These are phyloP conservation scores for Ceratocystis smalleyi DNA, from an alignment of 2,329 filamentous ascomycete species.

Conservation along the genomic window DNA sequence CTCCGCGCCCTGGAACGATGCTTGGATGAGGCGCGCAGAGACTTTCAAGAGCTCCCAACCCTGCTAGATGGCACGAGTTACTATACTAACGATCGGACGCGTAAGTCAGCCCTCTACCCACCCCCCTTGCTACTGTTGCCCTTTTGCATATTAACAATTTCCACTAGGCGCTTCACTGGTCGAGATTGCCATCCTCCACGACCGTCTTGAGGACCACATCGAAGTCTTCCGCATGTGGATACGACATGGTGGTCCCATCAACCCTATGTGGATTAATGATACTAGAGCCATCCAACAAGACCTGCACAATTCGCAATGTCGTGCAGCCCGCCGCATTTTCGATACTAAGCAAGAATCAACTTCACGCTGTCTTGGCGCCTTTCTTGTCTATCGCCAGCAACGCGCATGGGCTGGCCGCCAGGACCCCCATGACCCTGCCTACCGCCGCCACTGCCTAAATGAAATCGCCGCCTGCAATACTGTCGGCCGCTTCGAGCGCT, in stretches of 20 bases:
- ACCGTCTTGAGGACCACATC: conserved; percentile 33
- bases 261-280: conserved; percentile 40
- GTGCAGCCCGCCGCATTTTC: conserved; percentile 41
- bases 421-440: conserved; percentile 24
- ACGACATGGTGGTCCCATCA: conserved; percentile 38
- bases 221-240: conserved; percentile 40
- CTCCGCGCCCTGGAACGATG: conserved; percentile 37
- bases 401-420: conserved; percentile 20
- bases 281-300: conserved; percentile 34
- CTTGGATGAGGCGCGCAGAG: conserved; percentile 44
- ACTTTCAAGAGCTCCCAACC: conserved; percentile 42
- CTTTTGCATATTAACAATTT: background rate
- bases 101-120: conserved; percentile 4
- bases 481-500: conserved; percentile 40
- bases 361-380: conserved; percentile 40
- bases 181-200: conserved; percentile 33
- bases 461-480: conserved; percentile 37
- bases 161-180: conserved; percentile 36
- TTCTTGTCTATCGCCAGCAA: conserved; percentile 37
- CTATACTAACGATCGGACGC: conserved; percentile 36
- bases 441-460: conserved; percentile 29
- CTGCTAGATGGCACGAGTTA: conserved; percentile 41
- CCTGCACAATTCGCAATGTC: conserved; percentile 43
- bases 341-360: conserved; percentile 33
- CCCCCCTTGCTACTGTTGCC: background rate